Evolutionary conservation across 2,329 filamentous ascomycete genomes (phyloP).

Genomic region (Talaromyces sp.): DNA sequence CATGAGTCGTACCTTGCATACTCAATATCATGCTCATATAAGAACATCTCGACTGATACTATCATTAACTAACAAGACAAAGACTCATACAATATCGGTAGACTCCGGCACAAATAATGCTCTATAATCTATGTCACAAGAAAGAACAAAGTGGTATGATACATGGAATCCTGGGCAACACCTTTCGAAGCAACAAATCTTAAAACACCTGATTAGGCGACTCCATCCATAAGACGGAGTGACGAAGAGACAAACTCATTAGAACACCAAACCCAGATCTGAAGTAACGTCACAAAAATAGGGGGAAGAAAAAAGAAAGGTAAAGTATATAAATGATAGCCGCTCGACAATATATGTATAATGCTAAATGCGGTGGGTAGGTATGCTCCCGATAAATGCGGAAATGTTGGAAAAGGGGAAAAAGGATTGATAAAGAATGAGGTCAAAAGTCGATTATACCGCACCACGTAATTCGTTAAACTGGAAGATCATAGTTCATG

Average conservation of each 20-base stretch:
- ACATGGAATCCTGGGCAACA: slow-evolving; percentile 13
- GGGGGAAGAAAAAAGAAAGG: background rate
- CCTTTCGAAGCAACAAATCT: background rate
- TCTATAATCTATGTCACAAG: slow-evolving; percentile 17
- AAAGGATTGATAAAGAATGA: background rate
- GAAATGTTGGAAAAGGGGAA: background rate
- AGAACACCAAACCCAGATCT: slow-evolving; percentile 8
- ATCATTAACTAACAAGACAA: no score
- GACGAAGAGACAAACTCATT: background rate
- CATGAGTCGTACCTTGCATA: background rate
- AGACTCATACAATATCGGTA: no score
- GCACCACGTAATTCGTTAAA: slow-evolving; percentile 14
- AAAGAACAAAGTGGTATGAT: slow-evolving; percentile 14
- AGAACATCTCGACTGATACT: background rate
- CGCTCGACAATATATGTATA: slow-evolving; percentile 15
- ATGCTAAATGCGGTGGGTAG: slow-evolving; percentile 14
- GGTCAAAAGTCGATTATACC: background rate
- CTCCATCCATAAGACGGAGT: background rate
- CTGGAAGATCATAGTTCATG: slow-evolving; percentile 17
- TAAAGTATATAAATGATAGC: slow-evolving; percentile 10
- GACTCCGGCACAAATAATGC: background rate
- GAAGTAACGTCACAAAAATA: background rate
- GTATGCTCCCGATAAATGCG: slow-evolving; percentile 4
- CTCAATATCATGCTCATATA: background rate
- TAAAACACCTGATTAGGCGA: slow-evolving; percentile 7